Conservation (phyloP, 2,329 filamentous ascomycete genomes). For the Keithomyces neogunnii region DNA sequence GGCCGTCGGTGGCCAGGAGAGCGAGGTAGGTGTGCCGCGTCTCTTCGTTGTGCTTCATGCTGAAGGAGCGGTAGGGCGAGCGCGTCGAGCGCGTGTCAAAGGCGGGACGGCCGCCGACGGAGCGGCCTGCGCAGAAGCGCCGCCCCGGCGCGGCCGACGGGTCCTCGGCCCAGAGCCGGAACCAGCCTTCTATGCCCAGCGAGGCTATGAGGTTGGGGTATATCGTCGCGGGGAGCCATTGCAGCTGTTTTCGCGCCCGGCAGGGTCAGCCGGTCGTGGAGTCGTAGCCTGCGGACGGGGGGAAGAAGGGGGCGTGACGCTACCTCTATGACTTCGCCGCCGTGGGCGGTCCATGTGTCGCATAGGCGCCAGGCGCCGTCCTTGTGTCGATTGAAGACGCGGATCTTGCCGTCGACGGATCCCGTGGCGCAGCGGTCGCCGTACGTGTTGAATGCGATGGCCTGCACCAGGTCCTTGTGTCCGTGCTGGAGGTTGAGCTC, state of each 20-base stretch:
- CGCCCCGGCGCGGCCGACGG: slow-evolving; percentile 70
- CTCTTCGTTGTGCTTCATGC: slow-evolving; percentile 75
- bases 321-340: slow-evolving; percentile 83
- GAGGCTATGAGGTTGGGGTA: slow-evolving; percentile 81
- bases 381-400: slow-evolving; percentile 79
- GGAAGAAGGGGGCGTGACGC: slow-evolving; percentile 14
- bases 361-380: slow-evolving; percentile 70
- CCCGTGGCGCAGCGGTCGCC: slow-evolving; percentile 87
- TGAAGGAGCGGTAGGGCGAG: slow-evolving; percentile 67
- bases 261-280: background rate
- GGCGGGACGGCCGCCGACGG: slow-evolving; percentile 38
- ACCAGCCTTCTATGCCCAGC: slow-evolving; percentile 80
- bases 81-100: slow-evolving; percentile 50
- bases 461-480: slow-evolving; percentile 73
- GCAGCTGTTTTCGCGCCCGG: slow-evolving; percentile 47
- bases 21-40: slow-evolving; percentile 77
- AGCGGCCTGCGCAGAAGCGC: slow-evolving; percentile 63
- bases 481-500: slow-evolving; percentile 61
- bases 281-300: background rate
- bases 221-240: slow-evolving; percentile 87
- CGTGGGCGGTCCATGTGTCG: slow-evolving; percentile 85
- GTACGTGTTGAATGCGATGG: slow-evolving; percentile 85
- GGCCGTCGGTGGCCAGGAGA: slow-evolving; percentile 73
- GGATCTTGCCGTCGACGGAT: slow-evolving; percentile 85
- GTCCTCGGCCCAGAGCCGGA: slow-evolving; percentile 91